phyloP scores from a whole-genome alignment of 495 filamentous ascomycete genomes.

The Xylaria grammica region DNA sequence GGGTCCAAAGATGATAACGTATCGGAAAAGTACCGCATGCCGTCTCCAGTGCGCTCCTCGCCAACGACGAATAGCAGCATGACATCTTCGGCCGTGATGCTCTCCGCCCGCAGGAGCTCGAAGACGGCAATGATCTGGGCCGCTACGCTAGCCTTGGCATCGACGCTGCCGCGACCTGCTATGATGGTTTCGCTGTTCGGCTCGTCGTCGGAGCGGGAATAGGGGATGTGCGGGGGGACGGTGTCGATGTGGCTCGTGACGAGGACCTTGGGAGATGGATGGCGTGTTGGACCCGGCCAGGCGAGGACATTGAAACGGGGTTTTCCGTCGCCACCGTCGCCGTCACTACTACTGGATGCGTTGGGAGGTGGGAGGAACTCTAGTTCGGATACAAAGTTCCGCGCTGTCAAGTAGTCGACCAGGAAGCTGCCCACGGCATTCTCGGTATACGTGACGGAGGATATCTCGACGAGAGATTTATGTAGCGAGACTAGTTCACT shows the following conservation, averaged over 20 bases:
- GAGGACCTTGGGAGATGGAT: constrained; percentile 63
- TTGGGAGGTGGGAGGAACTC: constrained; percentile 68
- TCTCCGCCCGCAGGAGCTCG: constrained; percentile 57
- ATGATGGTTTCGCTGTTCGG: constrained; percentile 43
- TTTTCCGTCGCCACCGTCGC: constrained; percentile 38
- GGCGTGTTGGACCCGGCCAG: constrained; percentile 61
- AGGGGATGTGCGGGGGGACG: constrained; percentile 76
- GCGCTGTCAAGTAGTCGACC: constrained; percentile 60
- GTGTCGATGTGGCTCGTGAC: constrained; percentile 77
- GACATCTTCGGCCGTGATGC: constrained; percentile 54
- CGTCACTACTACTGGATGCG: constrained; percentile 40
- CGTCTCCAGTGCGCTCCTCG: constrained; percentile 80
- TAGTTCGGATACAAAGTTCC: constrained; percentile 58
- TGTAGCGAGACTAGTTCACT: constrained; percentile 74
- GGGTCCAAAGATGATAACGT: constrained; percentile 56
- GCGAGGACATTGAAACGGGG: constrained; percentile 74
- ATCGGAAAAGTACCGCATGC: constrained; percentile 74
- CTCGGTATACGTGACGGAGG: constrained; percentile 80
- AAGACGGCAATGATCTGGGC: constrained; percentile 72
- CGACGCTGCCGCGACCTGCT: constrained; percentile 81
- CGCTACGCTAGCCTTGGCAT: constrained; percentile 89
- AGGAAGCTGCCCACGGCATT: constrained; percentile 71
- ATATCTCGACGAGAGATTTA: constrained; percentile 71
- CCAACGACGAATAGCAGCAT: constrained; percentile 88
- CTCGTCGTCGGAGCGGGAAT: constrained; percentile 56